These are phyloP conservation scores for Sclerospora graminicola DNA, from an alignment of 352 stramenopile genomes.

Conservation along the genomic window DNA sequence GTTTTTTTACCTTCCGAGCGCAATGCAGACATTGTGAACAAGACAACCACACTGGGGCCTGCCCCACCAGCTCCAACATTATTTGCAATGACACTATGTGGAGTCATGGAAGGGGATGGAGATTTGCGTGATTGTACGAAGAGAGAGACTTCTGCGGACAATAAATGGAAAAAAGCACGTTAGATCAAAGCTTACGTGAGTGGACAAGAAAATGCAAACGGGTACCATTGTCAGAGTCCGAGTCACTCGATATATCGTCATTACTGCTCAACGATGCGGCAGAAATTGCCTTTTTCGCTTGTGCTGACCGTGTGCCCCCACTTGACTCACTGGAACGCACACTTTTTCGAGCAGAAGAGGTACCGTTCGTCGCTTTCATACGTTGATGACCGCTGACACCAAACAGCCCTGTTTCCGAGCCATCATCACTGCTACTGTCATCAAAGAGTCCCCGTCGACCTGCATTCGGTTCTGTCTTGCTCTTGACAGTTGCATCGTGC, in stretches of 20 bases:
- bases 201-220: background rate
- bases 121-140: slow-evolving; percentile 14
- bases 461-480: slow-evolving; percentile 13
- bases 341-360: slow-evolving; percentile 5
- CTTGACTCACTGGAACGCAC: slow-evolving; percentile 16
- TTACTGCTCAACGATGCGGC: slow-evolving; percentile 12
- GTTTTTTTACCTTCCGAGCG: slow-evolving; percentile 55
- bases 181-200: background rate
- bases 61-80: slow-evolving; percentile 14
- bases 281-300: slow-evolving; percentile 6
- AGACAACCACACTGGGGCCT: slow-evolving; percentile 26
- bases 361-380: slow-evolving; percentile 9
- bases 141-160: slow-evolving; percentile 14
- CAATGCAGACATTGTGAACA: slow-evolving; percentile 42
- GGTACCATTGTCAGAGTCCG: slow-evolving; percentile 21
- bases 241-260: slow-evolving; percentile 23
- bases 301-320: slow-evolving; percentile 2
- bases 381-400: slow-evolving; percentile 17
- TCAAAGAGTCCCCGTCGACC: slow-evolving; percentile 70
- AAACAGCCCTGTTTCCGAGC: slow-evolving; percentile 43
- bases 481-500: slow-evolving; percentile 7
- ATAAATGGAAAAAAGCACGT: slow-evolving; percentile 1
- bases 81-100: slow-evolving; percentile 9
- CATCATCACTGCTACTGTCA: slow-evolving; percentile 56
- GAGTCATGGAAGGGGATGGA: slow-evolving; percentile 9